These are phyloP conservation scores for Whalleya microplaca DNA, from an alignment of 2,329 filamentous ascomycete species.

Conservation along the genomic window DNA sequence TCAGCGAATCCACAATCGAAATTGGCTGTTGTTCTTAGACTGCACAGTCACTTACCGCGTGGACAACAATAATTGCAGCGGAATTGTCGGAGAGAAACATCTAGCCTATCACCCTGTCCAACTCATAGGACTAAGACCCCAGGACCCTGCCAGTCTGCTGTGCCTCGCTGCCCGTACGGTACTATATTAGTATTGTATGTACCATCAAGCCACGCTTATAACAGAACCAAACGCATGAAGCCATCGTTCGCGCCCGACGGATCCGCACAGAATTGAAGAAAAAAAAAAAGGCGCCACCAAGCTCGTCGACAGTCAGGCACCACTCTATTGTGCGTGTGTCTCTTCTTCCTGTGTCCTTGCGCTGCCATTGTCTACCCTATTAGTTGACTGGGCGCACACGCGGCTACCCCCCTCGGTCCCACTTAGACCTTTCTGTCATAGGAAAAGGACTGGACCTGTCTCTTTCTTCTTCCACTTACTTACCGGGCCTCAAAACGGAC, in stretches of 20 bases:
- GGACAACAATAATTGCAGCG: not conserved
- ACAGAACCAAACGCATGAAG: constrained; percentile 16
- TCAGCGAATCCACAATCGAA: constrained; percentile 10
- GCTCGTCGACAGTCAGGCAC: constrained; percentile 22
- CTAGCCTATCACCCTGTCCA: not conserved
- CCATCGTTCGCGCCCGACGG: constrained; percentile 27
- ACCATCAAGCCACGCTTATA: constrained; percentile 10
- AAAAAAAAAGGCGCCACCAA: constrained; percentile 15
- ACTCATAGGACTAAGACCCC: constrained; percentile 3
- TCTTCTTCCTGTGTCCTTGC: constrained; percentile 14
- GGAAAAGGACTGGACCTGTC: constrained; percentile 11
- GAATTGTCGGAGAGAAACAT: not conserved
- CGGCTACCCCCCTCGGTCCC: constrained; percentile 8
- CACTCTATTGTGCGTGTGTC: constrained; percentile 13
- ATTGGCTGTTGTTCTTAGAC: not conserved
- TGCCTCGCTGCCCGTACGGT: not conserved
- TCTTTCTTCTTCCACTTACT: constrained; percentile 9
- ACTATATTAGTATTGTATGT: constrained; percentile 6
- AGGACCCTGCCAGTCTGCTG: not conserved
- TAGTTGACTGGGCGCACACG: constrained; percentile 18
- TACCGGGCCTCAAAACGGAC: constrained; percentile 17
- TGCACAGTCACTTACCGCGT: not conserved
- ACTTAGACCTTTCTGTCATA: constrained; percentile 20
- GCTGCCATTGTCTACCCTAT: constrained; percentile 22
- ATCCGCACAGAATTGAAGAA: constrained; percentile 17